phyloP scores from a whole-genome alignment of 129 eudicot species.

The Apium graveolens region DNA sequence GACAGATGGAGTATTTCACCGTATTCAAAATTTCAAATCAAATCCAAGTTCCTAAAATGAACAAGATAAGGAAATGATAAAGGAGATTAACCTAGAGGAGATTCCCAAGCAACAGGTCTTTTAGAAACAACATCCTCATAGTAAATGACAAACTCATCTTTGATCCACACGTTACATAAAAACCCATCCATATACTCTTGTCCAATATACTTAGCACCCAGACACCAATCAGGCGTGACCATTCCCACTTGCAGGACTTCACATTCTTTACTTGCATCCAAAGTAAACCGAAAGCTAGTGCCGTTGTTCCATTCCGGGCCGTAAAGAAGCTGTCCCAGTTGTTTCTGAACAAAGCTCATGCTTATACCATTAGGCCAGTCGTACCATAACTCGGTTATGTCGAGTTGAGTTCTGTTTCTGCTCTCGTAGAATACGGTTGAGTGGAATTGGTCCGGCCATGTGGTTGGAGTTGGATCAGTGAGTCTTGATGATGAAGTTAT shows the following conservation, averaged over 20 bases:
- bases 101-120: slow-evolving; percentile 49
- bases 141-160: slow-evolving; percentile 41
- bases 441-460: slow-evolving; percentile 44
- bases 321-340: slow-evolving; percentile 28
- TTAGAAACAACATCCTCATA: slow-evolving; percentile 43
- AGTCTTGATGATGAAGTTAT: slow-evolving; percentile 4
- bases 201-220: slow-evolving; percentile 35
- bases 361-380: slow-evolving; percentile 46
- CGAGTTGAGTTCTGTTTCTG: slow-evolving; percentile 15
- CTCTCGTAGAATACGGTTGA: slow-evolving; percentile 24
- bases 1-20: too few species aligned
- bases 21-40: too few species aligned
- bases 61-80: too few species aligned
- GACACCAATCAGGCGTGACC: slow-evolving; percentile 35
- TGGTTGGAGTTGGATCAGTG: slow-evolving; percentile 6
- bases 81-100: too few species aligned
- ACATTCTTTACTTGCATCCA: slow-evolving; percentile 22
- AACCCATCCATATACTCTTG: slow-evolving; percentile 27
- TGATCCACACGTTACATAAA: slow-evolving; percentile 45
- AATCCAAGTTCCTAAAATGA: too few species aligned
- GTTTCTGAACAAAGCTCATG: slow-evolving; percentile 43
- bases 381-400: slow-evolving; percentile 38
- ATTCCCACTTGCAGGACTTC: slow-evolving; percentile 33
- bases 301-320: slow-evolving; percentile 52
- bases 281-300: slow-evolving; percentile 27